phyloP scores from a whole-genome alignment of 2,329 filamentous ascomycete species.

The Colletotrichum lupini region DNA sequence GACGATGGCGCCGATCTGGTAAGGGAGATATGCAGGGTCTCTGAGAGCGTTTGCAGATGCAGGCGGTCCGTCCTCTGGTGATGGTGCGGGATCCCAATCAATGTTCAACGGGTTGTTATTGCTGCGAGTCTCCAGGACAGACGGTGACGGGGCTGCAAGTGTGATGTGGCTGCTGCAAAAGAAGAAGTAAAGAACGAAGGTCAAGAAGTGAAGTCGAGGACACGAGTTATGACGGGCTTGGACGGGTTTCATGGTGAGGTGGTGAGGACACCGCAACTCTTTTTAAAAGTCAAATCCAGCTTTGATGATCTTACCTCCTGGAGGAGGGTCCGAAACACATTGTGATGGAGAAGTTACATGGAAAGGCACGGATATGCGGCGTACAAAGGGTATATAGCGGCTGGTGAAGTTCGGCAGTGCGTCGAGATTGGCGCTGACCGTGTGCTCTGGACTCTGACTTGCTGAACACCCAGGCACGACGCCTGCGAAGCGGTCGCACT shows the following conservation, averaged over 20 bases:
- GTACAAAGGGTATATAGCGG: conserved; percentile 67
- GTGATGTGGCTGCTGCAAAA: conserved; percentile 41
- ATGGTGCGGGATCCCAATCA: conserved; percentile 66
- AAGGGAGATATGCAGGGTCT: conserved; percentile 72
- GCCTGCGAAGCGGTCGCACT: conserved; percentile 44
- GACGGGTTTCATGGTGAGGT: conserved; percentile 56
- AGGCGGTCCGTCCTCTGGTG: conserved; percentile 69
- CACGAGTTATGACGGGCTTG: conserved; percentile 43
- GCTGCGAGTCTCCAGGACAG: conserved; percentile 37
- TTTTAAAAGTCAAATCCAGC: conserved; percentile 41
- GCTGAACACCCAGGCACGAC: conserved; percentile 47
- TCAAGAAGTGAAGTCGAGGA: conserved; percentile 38
- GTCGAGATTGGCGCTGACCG: conserved; percentile 53
- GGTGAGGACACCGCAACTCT: conserved; percentile 44
- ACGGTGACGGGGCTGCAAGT: conserved; percentile 44
- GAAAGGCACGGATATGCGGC: conserved; percentile 54
- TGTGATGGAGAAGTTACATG: conserved; percentile 59
- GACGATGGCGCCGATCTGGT: conserved; percentile 85
- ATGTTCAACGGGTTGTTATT: conserved; percentile 55
- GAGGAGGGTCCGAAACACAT: conserved; percentile 62
- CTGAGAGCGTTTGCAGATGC: conserved; percentile 68
- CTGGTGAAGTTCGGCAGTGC: conserved; percentile 61
- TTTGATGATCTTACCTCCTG: conserved; percentile 55
- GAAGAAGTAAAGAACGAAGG: conserved; percentile 33
- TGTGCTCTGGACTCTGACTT: conserved; percentile 56